A percentile compares a stretch with the other conserved stretches of the same genome.
These are phyloP conservation scores for Colletotrichum sp. DNA, from an alignment of 2,329 filamentous ascomycete genomes.

Conservation along the genomic window DNA sequence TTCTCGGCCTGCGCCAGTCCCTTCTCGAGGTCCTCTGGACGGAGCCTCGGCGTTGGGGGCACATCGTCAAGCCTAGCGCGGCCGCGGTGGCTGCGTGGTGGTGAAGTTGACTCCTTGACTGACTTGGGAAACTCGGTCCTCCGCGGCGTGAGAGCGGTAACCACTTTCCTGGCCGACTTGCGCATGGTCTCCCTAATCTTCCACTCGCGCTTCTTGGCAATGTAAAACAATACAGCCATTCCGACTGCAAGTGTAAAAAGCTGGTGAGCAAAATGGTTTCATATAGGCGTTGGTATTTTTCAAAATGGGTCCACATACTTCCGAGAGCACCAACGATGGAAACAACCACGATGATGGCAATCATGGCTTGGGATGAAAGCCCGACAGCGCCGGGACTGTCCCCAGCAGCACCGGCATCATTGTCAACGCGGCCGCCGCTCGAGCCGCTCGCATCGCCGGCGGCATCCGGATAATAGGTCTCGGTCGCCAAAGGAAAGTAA, in stretches of 20 bases:
- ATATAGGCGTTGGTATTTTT: background rate
- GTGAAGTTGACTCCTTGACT: constrained; percentile 46
- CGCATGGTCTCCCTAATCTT: constrained; percentile 74
- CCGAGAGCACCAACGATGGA: constrained; percentile 70
- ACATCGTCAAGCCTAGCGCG: constrained; percentile 49
- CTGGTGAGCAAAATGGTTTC: background rate
- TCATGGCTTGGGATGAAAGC: constrained; percentile 70
- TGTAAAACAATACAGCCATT: constrained; percentile 72
- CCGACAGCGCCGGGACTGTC: constrained; percentile 61
- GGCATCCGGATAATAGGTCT: constrained; percentile 37
- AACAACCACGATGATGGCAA: constrained; percentile 77
- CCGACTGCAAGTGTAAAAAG: constrained; percentile 48
- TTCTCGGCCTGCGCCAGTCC: constrained; percentile 45
- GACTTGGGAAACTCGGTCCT: constrained; percentile 64
- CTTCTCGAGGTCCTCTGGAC: constrained; percentile 64
- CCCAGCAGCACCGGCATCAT: constrained; percentile 69
- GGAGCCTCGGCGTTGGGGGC: constrained; percentile 61
- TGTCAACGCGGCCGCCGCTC: constrained; percentile 44
- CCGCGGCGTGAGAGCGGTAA: constrained; percentile 65
- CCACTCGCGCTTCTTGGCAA: constrained; percentile 88
- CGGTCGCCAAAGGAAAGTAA: constrained; percentile 48
- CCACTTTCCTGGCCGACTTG: constrained; percentile 68
- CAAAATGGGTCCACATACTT: constrained; percentile 52
- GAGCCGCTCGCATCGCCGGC: constrained; percentile 38
- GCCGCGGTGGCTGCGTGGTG: constrained; percentile 16